A percentile compares a stretch with the other conserved stretches of the same genome.
phyloP scores from a whole-genome alignment of 1,139 yeast genomes.

The Geotrichum siamense region DNA sequence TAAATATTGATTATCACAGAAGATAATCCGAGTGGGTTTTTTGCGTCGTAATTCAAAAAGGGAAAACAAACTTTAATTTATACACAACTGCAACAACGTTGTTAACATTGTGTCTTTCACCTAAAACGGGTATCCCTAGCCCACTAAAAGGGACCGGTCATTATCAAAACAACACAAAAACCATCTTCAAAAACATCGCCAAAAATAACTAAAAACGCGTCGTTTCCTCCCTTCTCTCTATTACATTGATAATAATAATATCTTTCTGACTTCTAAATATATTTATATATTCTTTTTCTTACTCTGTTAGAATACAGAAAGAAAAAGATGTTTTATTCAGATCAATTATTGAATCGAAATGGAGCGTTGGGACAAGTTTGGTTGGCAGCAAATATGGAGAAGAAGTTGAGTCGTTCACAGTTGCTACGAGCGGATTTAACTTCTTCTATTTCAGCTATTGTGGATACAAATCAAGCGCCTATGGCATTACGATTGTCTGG shows the following conservation, averaged over 20 bases:
- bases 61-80: too few relatives aligned
- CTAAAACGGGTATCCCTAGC: too few relatives aligned
- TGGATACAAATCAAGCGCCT: constrained; percentile 37
- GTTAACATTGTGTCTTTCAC: too few relatives aligned
- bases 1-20: too few relatives aligned
- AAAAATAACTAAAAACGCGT: background rate
- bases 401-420: constrained; percentile 70
- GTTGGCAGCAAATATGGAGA: constrained; percentile 87
- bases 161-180: too few relatives aligned
- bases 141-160: too few relatives aligned
- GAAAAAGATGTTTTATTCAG: constrained; percentile 41
- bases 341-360: constrained; percentile 49
- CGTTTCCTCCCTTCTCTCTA: background rate
- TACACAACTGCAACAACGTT: too few relatives aligned
- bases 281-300: too few relatives aligned
- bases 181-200: background rate
- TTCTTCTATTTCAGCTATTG: constrained; percentile 55
- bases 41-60: too few relatives aligned
- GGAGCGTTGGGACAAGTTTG: constrained; percentile 89
- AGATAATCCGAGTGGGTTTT: too few relatives aligned
- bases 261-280: too few relatives aligned
- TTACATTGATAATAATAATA: constrained; percentile 5
- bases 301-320: too few relatives aligned
- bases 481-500: constrained; percentile 82
- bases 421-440: constrained; percentile 64